Conservation (phyloP, 805 yeast species). For the Lipomyces anomalus region DNA sequence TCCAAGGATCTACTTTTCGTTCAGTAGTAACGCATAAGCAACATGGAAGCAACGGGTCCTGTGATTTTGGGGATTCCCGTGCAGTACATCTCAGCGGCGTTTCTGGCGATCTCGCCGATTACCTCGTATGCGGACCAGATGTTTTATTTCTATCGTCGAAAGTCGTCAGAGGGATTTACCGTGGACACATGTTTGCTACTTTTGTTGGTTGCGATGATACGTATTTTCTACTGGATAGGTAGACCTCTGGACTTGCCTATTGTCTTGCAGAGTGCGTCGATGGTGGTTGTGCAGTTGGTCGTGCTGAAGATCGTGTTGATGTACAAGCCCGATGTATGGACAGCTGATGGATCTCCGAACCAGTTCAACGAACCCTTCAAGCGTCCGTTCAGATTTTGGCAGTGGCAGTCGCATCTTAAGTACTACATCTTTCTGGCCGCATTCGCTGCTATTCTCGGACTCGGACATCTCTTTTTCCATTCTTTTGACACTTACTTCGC, state of each 20-base stretch:
- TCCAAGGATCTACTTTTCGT: too few species aligned
- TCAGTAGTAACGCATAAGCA: too few species aligned
- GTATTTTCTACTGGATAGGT: constrained; percentile 71
- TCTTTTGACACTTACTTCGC: constrained; percentile 40
- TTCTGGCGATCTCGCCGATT: constrained; percentile 76
- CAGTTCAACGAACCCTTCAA: constrained; percentile 20
- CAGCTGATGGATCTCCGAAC: constrained; percentile 14
- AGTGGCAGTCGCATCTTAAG: constrained; percentile 58
- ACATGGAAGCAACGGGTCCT: too few species aligned
- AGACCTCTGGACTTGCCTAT: constrained; percentile 78
- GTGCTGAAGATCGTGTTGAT: constrained; percentile 57
- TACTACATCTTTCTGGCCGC: constrained; percentile 50
- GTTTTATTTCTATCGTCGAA: constrained; percentile 53
- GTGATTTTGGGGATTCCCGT: constrained; percentile 43
- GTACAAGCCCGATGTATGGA: constrained; percentile 25
- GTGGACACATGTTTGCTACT: constrained; percentile 91
- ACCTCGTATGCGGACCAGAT: constrained; percentile 84
- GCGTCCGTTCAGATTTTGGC: constrained; percentile 74
- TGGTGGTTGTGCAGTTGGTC: constrained; percentile 72
- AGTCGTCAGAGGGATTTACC: constrained; percentile 74
- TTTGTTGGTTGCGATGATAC: constrained; percentile 67
- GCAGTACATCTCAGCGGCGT: constrained; percentile 54
- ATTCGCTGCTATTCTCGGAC: constrained; percentile 41
- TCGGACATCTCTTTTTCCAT: constrained; percentile 40
- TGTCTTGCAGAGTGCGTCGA: constrained; percentile 72